Conservation (phyloP, 106 monocot genomes). For the Phalaenopsis aphrodite region DNA sequence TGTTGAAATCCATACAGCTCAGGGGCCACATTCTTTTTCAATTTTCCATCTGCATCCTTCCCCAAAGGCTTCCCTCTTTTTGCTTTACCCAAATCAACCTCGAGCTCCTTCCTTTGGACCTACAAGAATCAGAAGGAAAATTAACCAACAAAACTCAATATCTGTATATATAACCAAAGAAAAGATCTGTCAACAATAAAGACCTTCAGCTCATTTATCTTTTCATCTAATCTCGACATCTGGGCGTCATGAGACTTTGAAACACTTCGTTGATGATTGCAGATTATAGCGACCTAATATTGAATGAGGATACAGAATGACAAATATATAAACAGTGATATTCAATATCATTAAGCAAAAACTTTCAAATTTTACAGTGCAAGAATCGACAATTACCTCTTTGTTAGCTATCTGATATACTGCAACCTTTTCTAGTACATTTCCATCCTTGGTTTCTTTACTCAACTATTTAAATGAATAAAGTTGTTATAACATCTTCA, state of each 20-base stretch:
- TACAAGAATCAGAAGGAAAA: constrained; percentile 8
- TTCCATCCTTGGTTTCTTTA: constrained; percentile 58
- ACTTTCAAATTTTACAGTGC: not conserved
- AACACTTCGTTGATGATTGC: constrained; percentile 91
- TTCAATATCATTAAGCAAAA: not conserved
- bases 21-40: constrained; percentile 56
- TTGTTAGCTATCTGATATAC: constrained; percentile 89
- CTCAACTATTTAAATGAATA: constrained; percentile 44
- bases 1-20: constrained; percentile 49
- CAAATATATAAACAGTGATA: not conserved
- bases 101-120: constrained; percentile 60
- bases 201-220: constrained; percentile 79
- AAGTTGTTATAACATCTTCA: not conserved
- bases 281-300: constrained; percentile 80
- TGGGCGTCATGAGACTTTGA: constrained; percentile 88
- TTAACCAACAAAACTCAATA: not conserved
- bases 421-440: constrained; percentile 67
- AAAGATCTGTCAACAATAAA: not conserved
- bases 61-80: constrained; percentile 71
- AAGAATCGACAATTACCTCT: constrained; percentile 42
- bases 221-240: constrained; percentile 76
- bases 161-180: not conserved
- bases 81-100: constrained; percentile 62
- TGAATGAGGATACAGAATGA: not conserved
- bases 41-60: constrained; percentile 65